phyloP scores from a whole-genome alignment of 345 rosid species.

The Carallia brachiata region DNA sequence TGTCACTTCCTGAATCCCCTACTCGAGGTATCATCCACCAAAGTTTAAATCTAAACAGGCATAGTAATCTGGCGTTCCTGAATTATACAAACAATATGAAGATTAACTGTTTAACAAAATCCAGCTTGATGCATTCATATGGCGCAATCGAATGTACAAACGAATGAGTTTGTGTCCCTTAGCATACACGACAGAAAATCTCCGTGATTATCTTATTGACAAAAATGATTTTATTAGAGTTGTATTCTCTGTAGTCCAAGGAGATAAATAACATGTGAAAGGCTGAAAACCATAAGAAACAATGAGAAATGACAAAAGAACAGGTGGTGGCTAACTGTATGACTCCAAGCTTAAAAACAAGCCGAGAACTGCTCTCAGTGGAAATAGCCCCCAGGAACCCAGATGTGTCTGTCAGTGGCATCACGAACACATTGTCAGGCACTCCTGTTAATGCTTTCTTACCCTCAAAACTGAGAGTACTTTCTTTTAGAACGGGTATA shows the following conservation, averaged over 20 bases:
- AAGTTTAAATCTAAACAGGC: constrained; percentile 47
- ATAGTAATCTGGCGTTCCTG: constrained; percentile 43
- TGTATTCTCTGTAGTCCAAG: neutral
- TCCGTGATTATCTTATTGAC: no score
- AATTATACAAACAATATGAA: constrained; percentile 8
- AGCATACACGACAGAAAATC: neutral
- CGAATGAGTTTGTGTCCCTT: neutral
- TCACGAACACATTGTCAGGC: constrained; percentile 40
- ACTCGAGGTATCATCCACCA: constrained; percentile 59
- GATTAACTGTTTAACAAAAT: neutral
- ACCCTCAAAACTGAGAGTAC: constrained; percentile 34
- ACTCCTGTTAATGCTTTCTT: constrained; percentile 34
- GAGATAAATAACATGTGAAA: neutral
- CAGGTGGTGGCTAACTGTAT: constrained; percentile 26
- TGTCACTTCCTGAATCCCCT: constrained; percentile 51
- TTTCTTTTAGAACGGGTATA: constrained; percentile 41
- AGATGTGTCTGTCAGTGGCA: constrained; percentile 38
- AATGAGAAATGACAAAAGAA: neutral
- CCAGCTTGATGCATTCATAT: neutral
- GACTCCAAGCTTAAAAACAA: constrained; percentile 55
- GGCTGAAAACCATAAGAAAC: neutral
- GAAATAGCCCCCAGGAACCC: constrained; percentile 52
- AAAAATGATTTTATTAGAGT: no score
- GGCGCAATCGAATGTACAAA: neutral
- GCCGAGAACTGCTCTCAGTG: constrained; percentile 27